These are phyloP conservation scores for Wallacemonas sp. DNA, from an alignment of 208 protist genomes.

Conservation along the genomic window DNA sequence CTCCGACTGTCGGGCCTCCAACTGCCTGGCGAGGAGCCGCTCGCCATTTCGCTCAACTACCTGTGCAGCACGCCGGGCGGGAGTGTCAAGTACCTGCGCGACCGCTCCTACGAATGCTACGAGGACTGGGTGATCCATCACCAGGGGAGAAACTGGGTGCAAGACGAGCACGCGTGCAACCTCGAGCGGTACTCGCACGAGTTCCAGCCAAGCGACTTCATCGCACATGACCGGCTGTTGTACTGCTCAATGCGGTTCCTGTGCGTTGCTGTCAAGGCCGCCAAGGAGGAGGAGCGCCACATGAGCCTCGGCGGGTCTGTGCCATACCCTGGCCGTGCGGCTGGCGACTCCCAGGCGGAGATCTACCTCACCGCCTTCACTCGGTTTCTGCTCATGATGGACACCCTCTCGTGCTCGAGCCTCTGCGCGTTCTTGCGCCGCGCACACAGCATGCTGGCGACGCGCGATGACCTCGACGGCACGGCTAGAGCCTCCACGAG, in stretches of 20 bases:
- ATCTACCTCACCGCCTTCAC: conserved; percentile 42
- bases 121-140: conserved; percentile 33
- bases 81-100: conserved; percentile 29
- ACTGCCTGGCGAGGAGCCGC: neutral
- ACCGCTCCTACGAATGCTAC: conserved; percentile 36
- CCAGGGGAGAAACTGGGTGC: conserved; percentile 13
- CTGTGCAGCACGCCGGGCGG: conserved; percentile 23
- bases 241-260: conserved; percentile 31
- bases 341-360: conserved; percentile 30
- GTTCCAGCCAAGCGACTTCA: conserved; percentile 23
- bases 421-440: conserved; percentile 27
- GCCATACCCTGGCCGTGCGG: too few relatives aligned
- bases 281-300: conserved; percentile 10
- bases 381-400: conserved; percentile 45
- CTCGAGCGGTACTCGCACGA: conserved; percentile 21
- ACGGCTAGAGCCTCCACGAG: neutral
- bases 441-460: conserved; percentile 23
- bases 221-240: conserved; percentile 33
- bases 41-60: conserved; percentile 21
- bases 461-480: conserved; percentile 18
- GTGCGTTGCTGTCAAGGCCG: conserved; percentile 24
- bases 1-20: conserved; percentile 34
- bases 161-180: conserved; percentile 13
- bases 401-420: conserved; percentile 29
- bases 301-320: too few relatives aligned